Percentiles rank a stretch among this genome's conserved stretches.
Evolutionary conservation across 2,329 filamentous ascomycete genomes (phyloP).

Genomic region (Oidium heveae): DNA sequence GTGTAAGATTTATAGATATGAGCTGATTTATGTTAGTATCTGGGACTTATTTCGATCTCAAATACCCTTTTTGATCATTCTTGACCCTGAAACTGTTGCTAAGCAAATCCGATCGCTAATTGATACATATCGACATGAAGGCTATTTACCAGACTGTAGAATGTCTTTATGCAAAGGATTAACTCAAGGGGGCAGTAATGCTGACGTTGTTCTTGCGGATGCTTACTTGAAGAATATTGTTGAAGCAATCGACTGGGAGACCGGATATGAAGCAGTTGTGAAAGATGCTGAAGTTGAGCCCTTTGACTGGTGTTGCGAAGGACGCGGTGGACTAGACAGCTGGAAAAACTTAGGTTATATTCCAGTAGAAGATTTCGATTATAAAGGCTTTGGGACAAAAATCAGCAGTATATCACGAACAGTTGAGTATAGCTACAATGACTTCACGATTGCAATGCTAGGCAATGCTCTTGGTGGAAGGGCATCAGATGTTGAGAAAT

Average conservation of each 20-base stretch:
- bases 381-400: slow-evolving; percentile 34
- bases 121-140: slow-evolving; percentile 43
- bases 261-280: slow-evolving; percentile 43
- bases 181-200: slow-evolving; percentile 53
- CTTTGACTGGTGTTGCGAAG: slow-evolving; percentile 42
- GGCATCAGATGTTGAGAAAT: slow-evolving; percentile 28
- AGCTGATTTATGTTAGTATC: slow-evolving; percentile 20
- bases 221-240: slow-evolving; percentile 40
- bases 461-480: slow-evolving; percentile 29
- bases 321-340: slow-evolving; percentile 42
- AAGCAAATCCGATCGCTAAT: slow-evolving; percentile 45
- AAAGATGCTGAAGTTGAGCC: slow-evolving; percentile 31
- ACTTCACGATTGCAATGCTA: slow-evolving; percentile 42
- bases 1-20: neutral
- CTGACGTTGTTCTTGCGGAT: slow-evolving; percentile 43
- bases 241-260: slow-evolving; percentile 39
- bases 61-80: slow-evolving; percentile 40
- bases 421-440: slow-evolving; percentile 56
- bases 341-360: slow-evolving; percentile 53
- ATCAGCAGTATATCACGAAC: slow-evolving; percentile 48
- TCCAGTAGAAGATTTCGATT: slow-evolving; percentile 42
- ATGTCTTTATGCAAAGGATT: slow-evolving; percentile 55
- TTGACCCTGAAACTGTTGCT: slow-evolving; percentile 37
- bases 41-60: slow-evolving; percentile 50
- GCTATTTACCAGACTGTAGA: slow-evolving; percentile 35